A percentile compares a stretch with the other conserved stretches of the same genome.
Evolutionary conservation across 768 basidiomycete species (phyloP).

Genomic region (Strobilomyces confusus): DNA sequence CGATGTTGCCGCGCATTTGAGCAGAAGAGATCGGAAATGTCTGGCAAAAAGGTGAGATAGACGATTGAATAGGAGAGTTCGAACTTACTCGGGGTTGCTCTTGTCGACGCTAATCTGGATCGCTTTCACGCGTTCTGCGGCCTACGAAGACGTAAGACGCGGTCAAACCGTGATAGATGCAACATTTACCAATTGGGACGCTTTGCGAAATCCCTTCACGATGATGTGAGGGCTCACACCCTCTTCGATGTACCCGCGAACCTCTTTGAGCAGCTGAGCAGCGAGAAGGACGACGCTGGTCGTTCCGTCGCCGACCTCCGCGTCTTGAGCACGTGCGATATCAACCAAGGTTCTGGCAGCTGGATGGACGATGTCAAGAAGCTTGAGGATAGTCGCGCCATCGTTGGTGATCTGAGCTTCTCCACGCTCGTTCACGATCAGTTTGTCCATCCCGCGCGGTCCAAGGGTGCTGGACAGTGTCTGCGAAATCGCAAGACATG

Average conservation of each 20-base stretch:
- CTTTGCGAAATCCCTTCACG: constrained; percentile 92
- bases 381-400: constrained; percentile 96
- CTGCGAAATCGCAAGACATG: constrained; percentile 90
- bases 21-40: constrained; percentile 86
- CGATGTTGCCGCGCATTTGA: constrained; percentile 98
- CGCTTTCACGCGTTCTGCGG: constrained; percentile 80
- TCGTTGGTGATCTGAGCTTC: constrained; percentile 99
- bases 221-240: constrained; percentile 97
- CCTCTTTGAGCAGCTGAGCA: constrained; percentile 91
- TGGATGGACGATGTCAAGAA: constrained; percentile 97
- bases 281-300: constrained; percentile 95
- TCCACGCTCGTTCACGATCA: constrained; percentile 90
- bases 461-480: constrained; percentile 95
- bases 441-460: constrained; percentile 97
- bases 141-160: constrained; percentile 42
- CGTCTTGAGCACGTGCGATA: constrained; percentile 96
- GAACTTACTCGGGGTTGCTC: constrained; percentile 78
- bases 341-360: constrained; percentile 98
- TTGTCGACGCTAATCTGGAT: constrained; percentile 90
- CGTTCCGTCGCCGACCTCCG: constrained; percentile 97
- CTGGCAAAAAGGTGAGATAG: constrained; percentile 38
- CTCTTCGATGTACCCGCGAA: constrained; percentile 89
- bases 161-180: constrained; percentile 2
- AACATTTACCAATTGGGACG: constrained; percentile 70
- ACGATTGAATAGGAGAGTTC: not conserved